Evolutionary conservation across 441 rosid genomes (phyloP).

Genomic region (Metrosideros polymorpha): DNA sequence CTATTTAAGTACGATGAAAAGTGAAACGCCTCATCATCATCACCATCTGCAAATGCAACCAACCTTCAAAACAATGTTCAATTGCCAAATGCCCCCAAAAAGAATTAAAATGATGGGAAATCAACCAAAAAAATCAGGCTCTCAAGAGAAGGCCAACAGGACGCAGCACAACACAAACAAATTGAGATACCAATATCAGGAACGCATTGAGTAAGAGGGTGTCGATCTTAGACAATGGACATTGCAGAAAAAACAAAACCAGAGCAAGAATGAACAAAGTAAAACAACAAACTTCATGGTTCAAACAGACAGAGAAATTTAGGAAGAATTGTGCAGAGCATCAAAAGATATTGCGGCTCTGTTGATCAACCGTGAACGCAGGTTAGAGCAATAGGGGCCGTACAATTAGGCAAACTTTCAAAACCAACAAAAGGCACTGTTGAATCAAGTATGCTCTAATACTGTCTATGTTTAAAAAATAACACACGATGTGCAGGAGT

Average conservation of each 20-base stretch:
- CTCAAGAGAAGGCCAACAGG: not conserved
- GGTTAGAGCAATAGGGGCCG: not conserved
- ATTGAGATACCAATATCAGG: not conserved
- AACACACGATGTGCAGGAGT: not conserved
- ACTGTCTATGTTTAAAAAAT: not conserved
- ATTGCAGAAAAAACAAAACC: not conserved
- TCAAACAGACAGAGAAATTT: slow-evolving; percentile 9
- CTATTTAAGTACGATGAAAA: not conserved
- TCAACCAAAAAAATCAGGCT: not conserved
- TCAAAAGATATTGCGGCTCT: not conserved
- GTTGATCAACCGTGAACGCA: not conserved
- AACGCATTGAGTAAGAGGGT: not conserved
- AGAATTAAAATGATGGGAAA: not conserved
- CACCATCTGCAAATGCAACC: slow-evolving; percentile 32
- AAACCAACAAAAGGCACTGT: not conserved
- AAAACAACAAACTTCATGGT: slow-evolving; percentile 37
- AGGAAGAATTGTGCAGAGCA: slow-evolving; percentile 4
- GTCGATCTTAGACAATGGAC: not conserved
- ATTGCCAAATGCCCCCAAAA: not conserved
- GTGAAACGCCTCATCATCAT: slow-evolving; percentile 22
- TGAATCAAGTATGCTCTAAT: not conserved
- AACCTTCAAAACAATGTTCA: not conserved
- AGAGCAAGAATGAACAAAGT: not conserved
- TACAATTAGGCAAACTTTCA: not conserved
- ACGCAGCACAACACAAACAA: not conserved